Base-by-base conservation (phyloP, 2,329 filamentous ascomycete genomes). In the Aotearoamyces nothofagi region DNA sequence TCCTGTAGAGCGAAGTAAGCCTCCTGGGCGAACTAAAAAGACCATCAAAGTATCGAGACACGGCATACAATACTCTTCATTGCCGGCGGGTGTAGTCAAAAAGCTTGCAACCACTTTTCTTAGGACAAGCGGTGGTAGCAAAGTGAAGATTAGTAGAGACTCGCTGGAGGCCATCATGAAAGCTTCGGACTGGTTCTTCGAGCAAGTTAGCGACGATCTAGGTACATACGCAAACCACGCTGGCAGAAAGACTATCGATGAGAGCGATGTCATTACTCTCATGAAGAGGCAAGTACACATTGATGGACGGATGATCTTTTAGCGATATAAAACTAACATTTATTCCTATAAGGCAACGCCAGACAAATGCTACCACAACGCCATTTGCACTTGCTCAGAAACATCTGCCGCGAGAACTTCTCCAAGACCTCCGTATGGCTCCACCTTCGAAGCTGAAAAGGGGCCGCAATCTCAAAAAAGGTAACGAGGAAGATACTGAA, bases 131-230 rank as follows among this genome's bases (percentile, higher is more conserved):
- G 72, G 74, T 12, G 59, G 65, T 7, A 65, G 65, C 40, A 81
- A 77, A 41, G 58, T 69, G 4, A 80, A 76, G 39, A 67, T 92
- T 26, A 72, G 65, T 33, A 71, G 78, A 25, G 80, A 90, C 29
- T 75, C 79, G 2, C 56, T 92, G 20, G 65, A 68, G 16, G 76
- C 77, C 4, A 70, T 93, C 30, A 73, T 77, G 44, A 76, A 83
- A 47, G 81, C 83, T 1, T 80, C 80, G 3, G 81, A 92, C 36
- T 90, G 82, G 78, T 93, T 84, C 52, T 92, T 93, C 49, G 82
- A 92, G 54, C 84, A 93, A 51, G 59, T 80, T 3, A 73, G 79
- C 26, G 78, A 84, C 35, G 83, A 92, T 46, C 55, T 93, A 31
- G 69, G 69, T 9, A 76, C 74, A 3, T 93, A 86, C 50, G 78